Evolutionary conservation across 345 rosid species (phyloP).

Genomic region (Camelina neglecta): DNA sequence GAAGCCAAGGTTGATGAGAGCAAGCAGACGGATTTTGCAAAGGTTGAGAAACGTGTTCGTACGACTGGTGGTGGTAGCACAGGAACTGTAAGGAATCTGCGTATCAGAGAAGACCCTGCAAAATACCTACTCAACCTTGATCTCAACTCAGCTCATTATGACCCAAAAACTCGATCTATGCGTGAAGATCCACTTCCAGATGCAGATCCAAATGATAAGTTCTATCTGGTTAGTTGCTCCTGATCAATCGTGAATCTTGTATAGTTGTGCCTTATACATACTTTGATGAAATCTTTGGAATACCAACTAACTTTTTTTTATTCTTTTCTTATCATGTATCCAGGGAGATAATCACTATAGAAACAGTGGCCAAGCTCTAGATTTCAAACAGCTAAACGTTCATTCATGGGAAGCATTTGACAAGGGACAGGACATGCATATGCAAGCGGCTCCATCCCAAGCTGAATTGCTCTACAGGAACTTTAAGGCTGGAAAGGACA

Average conservation of each 20-base stretch:
- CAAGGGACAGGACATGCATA: slow-evolving; percentile 77
- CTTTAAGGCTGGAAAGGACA: slow-evolving; percentile 55
- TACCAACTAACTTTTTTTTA: neutral
- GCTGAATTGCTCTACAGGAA: slow-evolving; percentile 65
- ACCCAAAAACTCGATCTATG: too few species aligned
- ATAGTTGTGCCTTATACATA: neutral
- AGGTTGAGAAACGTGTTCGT: neutral
- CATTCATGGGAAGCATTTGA: slow-evolving; percentile 49
- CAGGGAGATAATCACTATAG: slow-evolving; percentile 80
- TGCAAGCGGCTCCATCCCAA: slow-evolving; percentile 79
- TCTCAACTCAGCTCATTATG: too few species aligned
- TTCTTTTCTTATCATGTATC: neutral
- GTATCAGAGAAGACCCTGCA: too few species aligned
- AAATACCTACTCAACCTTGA: too few species aligned
- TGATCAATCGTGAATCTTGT: too few species aligned
- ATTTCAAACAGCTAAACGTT: slow-evolving; percentile 55
- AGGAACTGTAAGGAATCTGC: slow-evolving; percentile 17
- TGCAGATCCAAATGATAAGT: too few species aligned
- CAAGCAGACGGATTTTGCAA: neutral
- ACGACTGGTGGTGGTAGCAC: neutral
- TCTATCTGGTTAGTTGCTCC: too few species aligned
- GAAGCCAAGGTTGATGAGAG: neutral
- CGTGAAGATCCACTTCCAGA: too few species aligned
- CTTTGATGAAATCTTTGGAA: neutral
- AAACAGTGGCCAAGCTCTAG: slow-evolving; percentile 73